Conservation (phyloP, 805 yeast species). For the Kuraishia molischiana region DNA sequence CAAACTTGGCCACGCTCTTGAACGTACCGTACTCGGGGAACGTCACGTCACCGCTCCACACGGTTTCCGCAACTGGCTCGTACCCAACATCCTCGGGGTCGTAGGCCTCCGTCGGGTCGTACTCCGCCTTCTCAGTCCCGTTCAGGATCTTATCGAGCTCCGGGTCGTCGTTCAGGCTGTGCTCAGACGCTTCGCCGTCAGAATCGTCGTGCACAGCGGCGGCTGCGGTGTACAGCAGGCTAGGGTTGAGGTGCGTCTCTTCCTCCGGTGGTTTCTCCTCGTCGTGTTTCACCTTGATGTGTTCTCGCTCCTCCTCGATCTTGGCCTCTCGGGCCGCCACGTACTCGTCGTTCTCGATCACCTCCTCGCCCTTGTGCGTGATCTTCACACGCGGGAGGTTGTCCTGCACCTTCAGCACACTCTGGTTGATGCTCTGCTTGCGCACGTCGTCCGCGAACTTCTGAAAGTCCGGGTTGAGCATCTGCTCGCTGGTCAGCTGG, state of each 20-base stretch:
- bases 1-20: slow-evolving; percentile 2
- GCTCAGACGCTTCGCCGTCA: neutral
- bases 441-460: slow-evolving; percentile 63
- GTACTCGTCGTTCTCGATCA: slow-evolving; percentile 48
- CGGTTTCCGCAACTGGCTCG: slow-evolving; percentile 1
- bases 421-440: slow-evolving; percentile 55
- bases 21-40: slow-evolving; percentile 7
- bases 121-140: neutral
- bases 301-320: slow-evolving; percentile 2
- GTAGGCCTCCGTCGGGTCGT: slow-evolving; percentile 7
- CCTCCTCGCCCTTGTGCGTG: slow-evolving; percentile 84
- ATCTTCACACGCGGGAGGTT: slow-evolving; percentile 60
- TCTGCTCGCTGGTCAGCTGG: slow-evolving; percentile 59
- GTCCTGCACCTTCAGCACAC: slow-evolving; percentile 43
- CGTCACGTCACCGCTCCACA: slow-evolving; percentile 8
- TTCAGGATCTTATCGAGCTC: slow-evolving; percentile 1
- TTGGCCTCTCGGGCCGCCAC: slow-evolving; percentile 10
- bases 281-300: slow-evolving; percentile 3
- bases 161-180: slow-evolving; percentile 1
- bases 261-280: neutral
- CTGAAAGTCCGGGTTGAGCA: slow-evolving; percentile 67
- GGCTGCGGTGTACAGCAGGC: neutral
- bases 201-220: neutral
- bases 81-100: slow-evolving; percentile 13
- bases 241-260: neutral